Evolutionary conservation across 2,329 filamentous ascomycete species (phyloP).

Genomic region (Sporothrix curviconia): DNA sequence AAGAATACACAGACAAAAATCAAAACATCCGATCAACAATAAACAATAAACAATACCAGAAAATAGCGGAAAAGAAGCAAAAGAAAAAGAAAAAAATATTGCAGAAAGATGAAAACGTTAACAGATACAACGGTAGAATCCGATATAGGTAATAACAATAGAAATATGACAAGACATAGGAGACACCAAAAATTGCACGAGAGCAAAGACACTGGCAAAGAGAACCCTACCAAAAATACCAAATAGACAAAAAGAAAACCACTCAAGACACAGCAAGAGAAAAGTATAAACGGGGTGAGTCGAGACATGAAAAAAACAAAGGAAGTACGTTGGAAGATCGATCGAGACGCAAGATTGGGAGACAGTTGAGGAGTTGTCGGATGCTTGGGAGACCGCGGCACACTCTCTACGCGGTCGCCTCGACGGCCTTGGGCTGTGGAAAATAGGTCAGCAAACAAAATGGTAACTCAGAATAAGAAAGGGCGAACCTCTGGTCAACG

Average conservation of each 20-base stretch:
- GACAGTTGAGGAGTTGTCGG: background rate
- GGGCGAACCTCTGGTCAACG: background rate
- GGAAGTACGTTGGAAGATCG: background rate
- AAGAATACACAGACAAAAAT: background rate
- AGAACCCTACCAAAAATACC: background rate
- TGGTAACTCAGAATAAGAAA: background rate
- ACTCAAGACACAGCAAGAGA: too few relatives aligned
- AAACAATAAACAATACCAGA: background rate
- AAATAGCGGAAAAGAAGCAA: too few relatives aligned
- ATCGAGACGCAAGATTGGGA: too few relatives aligned
- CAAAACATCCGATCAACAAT: background rate
- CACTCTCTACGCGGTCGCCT: slow-evolving; percentile 15
- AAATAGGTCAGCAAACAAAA: background rate
- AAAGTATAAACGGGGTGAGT: too few relatives aligned
- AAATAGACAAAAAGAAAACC: background rate
- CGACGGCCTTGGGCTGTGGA: slow-evolving; percentile 15
- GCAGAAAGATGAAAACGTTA: background rate
- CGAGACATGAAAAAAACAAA: background rate
- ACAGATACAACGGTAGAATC: background rate
- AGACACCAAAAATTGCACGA: background rate
- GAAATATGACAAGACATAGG: background rate
- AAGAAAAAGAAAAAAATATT: too few relatives aligned
- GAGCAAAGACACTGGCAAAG: background rate
- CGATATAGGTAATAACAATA: too few relatives aligned
- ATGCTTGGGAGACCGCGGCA: background rate